These are phyloP conservation scores for Geotrichum restrictum DNA, from an alignment of 1,139 yeast genomes.

Conservation along the genomic window DNA sequence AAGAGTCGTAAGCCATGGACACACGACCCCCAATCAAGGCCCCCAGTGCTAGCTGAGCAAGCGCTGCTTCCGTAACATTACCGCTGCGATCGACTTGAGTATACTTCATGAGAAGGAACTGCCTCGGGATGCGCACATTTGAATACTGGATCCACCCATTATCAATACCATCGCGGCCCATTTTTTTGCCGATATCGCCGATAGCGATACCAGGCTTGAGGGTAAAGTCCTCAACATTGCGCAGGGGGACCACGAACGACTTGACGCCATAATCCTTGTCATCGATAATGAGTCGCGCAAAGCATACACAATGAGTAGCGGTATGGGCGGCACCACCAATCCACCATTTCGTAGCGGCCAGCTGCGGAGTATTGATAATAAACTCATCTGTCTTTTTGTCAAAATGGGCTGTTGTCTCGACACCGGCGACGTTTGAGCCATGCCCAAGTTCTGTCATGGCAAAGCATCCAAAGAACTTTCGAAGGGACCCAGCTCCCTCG, in stretches of 20 bases:
- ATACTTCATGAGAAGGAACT: constrained; percentile 73
- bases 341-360: constrained; percentile 96
- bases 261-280: constrained; percentile 85
- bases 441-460: constrained; percentile 93
- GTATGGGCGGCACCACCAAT: constrained; percentile 95
- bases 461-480: constrained; percentile 78
- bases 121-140: constrained; percentile 74
- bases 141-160: constrained; percentile 93
- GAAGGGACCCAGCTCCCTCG: constrained; percentile 60
- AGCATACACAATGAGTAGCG: constrained; percentile 76
- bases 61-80: constrained; percentile 57
- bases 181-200: constrained; percentile 88
- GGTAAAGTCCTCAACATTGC: constrained; percentile 61
- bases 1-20: constrained; percentile 78
- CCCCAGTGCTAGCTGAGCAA: constrained; percentile 80
- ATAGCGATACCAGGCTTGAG: constrained; percentile 72
- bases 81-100: constrained; percentile 67
- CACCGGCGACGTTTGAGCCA: constrained; percentile 85
- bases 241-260: constrained; percentile 82
- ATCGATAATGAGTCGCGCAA: constrained; percentile 73
- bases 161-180: constrained; percentile 75
- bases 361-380: constrained; percentile 74
- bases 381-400: constrained; percentile 62
- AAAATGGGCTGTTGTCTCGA: constrained; percentile 82
- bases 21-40: constrained; percentile 85